Base-by-base conservation (phyloP, 495 filamentous ascomycete genomes). In the Neurospora sp. region DNA sequence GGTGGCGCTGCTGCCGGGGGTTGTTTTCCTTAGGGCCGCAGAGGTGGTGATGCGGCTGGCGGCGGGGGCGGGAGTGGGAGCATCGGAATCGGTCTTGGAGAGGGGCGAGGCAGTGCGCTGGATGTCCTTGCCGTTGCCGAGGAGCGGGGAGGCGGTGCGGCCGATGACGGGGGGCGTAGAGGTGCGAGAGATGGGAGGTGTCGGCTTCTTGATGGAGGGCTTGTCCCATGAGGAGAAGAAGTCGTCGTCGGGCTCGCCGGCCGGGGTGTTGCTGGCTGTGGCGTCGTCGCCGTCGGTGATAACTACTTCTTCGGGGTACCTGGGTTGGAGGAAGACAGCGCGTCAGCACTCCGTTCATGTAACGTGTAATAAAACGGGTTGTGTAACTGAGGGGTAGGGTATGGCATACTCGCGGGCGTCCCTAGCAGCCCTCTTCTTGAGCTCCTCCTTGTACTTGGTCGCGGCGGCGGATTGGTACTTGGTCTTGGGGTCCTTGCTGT, bases 141-240 rank as follows among this genome's bases (percentile, higher is more conserved):
- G 87, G 87, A 96, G 96, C 8, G 96, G 95, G 12, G 96, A 97
- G 4, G 89, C 86, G 41, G 91, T 97, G 76, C 94, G 91, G 76
- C 91, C 92, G 74, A 93, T 87, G 27, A 94, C 89, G 5, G 95
- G 94, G 20, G 93, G 93, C 5, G 96, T 98, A 41, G 90, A 90
- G 42, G 93, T 96, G 79, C 96, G 91, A 40, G 95, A 97, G 40
- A 95, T 89, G 38, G 96, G 96, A 73, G 97, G 96, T 76, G 92
- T 97, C 9, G 94, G 96, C 72, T 94, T 92, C 85, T 98, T 99
- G 84, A 99, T 97, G 4, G 94, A 88, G 4, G 96, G 96, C 83
- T 97, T 97, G 80, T 98, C 96, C 94, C 95, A 99, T 0, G 94
- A 97, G 9, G 95, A 97, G 85, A 98, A 99, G 87, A 98, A 99